Evolutionary conservation across 768 basidiomycete species (phyloP), one percentile per base, ranked within the genome.

Genomic region (Kwoniella sp.): DNA sequence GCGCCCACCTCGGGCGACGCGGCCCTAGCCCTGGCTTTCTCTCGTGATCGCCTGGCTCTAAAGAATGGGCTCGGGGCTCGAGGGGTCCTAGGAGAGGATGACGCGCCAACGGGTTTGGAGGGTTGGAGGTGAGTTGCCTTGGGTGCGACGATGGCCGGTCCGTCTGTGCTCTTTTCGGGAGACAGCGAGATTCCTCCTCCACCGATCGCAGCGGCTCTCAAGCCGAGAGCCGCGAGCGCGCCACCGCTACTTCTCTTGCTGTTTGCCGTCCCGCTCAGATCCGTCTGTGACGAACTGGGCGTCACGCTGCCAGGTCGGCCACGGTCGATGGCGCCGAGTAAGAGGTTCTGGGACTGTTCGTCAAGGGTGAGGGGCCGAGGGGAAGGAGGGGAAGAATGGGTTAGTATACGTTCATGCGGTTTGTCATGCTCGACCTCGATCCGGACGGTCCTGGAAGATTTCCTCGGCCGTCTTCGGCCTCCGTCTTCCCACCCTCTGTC

Each of bases 31-130:
- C 81, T 77, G 8, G 80, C 76, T 56, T 86, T 80, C 50, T 83
- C 80, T 28, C 86, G 79, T 1, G 65, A 64, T 9, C 62, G 53
- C 36, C 87, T 79, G 50, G 88, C 80, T 36, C 77, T 78, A 71
- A 95, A 93, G 34, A 76, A 75, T 2, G 91, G 89, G 88, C 62
- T 84, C 79, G 39, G 87, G 85, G 58, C 53, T 26, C 64, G 58
- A 1, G 51, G 73, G 62, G 28, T 61, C 55, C n/a, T 62, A 29
- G 25, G 45, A 65, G 37, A 54, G 53, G 43, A 79, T 25, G 36
- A 43, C 17, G 38, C 61, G 34, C 57, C 61, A 15, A 67, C 62
- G 14, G 62, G 62, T 50, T 52, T 69, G 15, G 57, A 64, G 15
- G 48, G 46, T 42, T 53, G 63, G 79, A n/a, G 81, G 80, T 19